phyloP scores from a whole-genome alignment of 345 rosid species.

The Trapa incisa region DNA sequence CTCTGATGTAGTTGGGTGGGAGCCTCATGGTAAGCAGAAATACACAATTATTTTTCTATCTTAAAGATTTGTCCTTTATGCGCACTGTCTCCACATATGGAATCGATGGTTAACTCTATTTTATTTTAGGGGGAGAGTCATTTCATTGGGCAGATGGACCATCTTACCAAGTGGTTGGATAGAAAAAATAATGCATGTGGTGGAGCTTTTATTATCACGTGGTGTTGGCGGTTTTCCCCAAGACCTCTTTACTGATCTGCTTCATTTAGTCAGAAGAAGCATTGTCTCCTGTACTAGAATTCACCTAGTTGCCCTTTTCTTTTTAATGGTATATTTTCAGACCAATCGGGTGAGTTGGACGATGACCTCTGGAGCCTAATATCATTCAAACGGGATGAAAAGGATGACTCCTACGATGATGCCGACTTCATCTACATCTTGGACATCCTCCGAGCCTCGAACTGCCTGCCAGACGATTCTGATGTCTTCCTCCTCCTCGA shows the following conservation, averaged over 20 bases:
- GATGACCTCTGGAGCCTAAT: slow-evolving; percentile 47
- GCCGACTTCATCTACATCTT: slow-evolving; percentile 63
- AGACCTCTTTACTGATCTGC: background rate
- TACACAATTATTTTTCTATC: too few relatives aligned
- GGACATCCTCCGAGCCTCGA: slow-evolving; percentile 49
- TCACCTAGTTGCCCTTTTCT: too few relatives aligned
- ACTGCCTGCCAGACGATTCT: slow-evolving; percentile 40
- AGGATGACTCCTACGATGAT: slow-evolving; percentile 23
- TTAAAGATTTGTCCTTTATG: background rate
- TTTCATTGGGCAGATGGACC: slow-evolving; percentile 2
- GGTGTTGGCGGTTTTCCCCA: slow-evolving; percentile 4
- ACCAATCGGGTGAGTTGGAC: slow-evolving; percentile 35
- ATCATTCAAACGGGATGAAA: slow-evolving; percentile 21
- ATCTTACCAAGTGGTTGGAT: background rate
- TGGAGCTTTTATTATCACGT: slow-evolving; percentile 13
- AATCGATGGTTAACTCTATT: background rate
- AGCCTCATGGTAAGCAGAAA: background rate
- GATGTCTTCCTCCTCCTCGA: slow-evolving; percentile 58
- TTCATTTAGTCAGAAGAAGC: background rate
- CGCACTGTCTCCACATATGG: background rate
- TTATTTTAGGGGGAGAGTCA: background rate
- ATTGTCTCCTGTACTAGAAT: background rate
- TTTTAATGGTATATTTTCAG: slow-evolving; percentile 16
- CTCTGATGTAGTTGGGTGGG: background rate
- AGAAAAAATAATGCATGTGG: slow-evolving; percentile 8